phyloP scores from a whole-genome alignment of 1,284 basidiomycete species.

The Takashimella tepidaria region DNA sequence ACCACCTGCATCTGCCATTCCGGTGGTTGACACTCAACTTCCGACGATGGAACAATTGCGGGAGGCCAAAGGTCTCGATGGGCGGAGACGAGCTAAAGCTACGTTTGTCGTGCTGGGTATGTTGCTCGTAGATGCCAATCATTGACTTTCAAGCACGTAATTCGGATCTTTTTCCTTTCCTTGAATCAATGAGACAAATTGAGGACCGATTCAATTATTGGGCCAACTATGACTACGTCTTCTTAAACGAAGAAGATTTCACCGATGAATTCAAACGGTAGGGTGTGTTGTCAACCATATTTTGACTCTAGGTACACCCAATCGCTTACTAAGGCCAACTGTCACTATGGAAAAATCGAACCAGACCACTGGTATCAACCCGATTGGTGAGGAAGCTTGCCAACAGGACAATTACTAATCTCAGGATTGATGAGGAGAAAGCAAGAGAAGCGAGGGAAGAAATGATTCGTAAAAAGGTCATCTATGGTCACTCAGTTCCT shows the following conservation, averaged over 20 bases:
- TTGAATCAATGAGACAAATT: slow-evolving; percentile 51
- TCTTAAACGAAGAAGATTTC: slow-evolving; percentile 76
- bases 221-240: slow-evolving; percentile 77
- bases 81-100: slow-evolving; percentile 66
- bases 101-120: slow-evolving; percentile 68
- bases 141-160: slow-evolving; percentile 60
- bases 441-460: slow-evolving; percentile 60
- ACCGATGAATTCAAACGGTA: slow-evolving; percentile 70
- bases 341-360: slow-evolving; percentile 77
- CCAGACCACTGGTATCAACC: slow-evolving; percentile 79
- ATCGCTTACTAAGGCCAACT: slow-evolving; percentile 60
- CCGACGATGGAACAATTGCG: slow-evolving; percentile 27
- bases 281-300: slow-evolving; percentile 50
- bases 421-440: slow-evolving; percentile 62
- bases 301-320: no score
- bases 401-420: background rate
- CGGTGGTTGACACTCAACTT: slow-evolving; percentile 14
- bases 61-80: slow-evolving; percentile 21
- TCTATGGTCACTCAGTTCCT: slow-evolving; percentile 70
- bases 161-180: slow-evolving; percentile 66
- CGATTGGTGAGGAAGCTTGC: slow-evolving; percentile 51
- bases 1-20: slow-evolving; percentile 27
- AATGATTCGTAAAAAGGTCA: slow-evolving; percentile 73
- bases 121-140: slow-evolving; percentile 1
- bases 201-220: slow-evolving; percentile 65